These are phyloP conservation scores for Fallopia convolvulus DNA, from an alignment of 148 eudicot genomes.

Conservation along the genomic window DNA sequence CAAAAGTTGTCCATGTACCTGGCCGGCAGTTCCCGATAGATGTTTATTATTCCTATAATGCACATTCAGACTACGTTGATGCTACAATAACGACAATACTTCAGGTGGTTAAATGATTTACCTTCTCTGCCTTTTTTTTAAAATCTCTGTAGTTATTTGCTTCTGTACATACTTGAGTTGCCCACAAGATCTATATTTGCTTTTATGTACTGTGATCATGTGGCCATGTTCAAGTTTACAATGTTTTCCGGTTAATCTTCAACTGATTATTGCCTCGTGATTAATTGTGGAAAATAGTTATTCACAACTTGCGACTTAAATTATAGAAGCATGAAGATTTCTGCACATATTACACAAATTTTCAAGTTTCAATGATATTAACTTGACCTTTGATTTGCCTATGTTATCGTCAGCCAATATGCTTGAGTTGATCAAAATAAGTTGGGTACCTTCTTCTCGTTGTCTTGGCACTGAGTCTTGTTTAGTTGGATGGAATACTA, in stretches of 20 bases:
- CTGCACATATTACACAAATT: too few relatives aligned
- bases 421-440: too few relatives aligned
- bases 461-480: too few relatives aligned
- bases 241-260: neutral
- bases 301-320: neutral
- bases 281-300: neutral
- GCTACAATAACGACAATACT: conserved; percentile 80
- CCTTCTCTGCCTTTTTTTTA: neutral
- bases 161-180: conserved; percentile 1
- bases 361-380: too few relatives aligned
- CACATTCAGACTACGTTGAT: conserved; percentile 82
- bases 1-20: conserved; percentile 81
- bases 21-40: conserved; percentile 97
- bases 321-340: neutral
- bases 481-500: too few relatives aligned
- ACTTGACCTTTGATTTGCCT: too few relatives aligned
- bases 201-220: neutral
- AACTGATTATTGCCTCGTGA: neutral
- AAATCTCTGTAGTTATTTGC: neutral
- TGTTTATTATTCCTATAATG: conserved; percentile 55
- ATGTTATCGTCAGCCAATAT: too few relatives aligned
- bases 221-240: too few relatives aligned
- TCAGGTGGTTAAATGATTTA: conserved; percentile 44
- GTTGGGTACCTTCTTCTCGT: too few relatives aligned
- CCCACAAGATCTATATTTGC: neutral